Base-by-base conservation (phyloP, 2,329 filamentous ascomycete genomes). In the Epichloe coenophiala region DNA sequence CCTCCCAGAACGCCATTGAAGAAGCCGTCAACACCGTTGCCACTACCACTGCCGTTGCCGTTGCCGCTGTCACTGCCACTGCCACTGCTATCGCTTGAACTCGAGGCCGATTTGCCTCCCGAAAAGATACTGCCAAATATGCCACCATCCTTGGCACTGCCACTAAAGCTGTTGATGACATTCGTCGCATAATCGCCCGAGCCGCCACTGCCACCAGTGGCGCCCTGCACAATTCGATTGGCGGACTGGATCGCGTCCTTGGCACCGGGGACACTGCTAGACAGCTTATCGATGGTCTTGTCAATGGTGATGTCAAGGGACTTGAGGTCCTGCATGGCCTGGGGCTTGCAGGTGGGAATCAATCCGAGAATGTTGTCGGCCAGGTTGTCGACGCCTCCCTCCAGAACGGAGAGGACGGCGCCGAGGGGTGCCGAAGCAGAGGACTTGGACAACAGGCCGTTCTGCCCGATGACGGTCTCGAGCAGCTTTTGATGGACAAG, bases 401-500 rank as follows among this genome's bases (percentile, higher is more conserved):
- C 55, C 36, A 60, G 35, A n/a, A 51, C 44, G 35, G 53, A 50
- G 15, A 60, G 49, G 7, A 55, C 47, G n/a, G 51, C 52, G 9
- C 42, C 49, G 12, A 60, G 43, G 42, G 53, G 51, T 7, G 38
- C 50, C 11, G 50, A 47, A 47, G 58, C 49, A 37, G 52, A 48
- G 17, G 51, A 54, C 21, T 35, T 33, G 21, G 49, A 1, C 11
- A 61, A 23, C 12, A 58, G 3, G 9, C 50, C 47, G 11, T 47
- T 42, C n/a, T 51, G 48, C 17, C 53, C 55, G 17, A 61, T 53
- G 33, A 59, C 36, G 23, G 50, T 47, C n/a, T 55, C 44, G 46
- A 61, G 54, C 17, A 61, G 50, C 8, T 51, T 35, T 15, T 53
- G 46, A 48, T 61, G 56, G 44, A 55, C 48, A 8, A 42, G 11